Conservation (phyloP, 2,329 filamentous ascomycete genomes). For the Fusarium tanahbumbuense region DNA sequence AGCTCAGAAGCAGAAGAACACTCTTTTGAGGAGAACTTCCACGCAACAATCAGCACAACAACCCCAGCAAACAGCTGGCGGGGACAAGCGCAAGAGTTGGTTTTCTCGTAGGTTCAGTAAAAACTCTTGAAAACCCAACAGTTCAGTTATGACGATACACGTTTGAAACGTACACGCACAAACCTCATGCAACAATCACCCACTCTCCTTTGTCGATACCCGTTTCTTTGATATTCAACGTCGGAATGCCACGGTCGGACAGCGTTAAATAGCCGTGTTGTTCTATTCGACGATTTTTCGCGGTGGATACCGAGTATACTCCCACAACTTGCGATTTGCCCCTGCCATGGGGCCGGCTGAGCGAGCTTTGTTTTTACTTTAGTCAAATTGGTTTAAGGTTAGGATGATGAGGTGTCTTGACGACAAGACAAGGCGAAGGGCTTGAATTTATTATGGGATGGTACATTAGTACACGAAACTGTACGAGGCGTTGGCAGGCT, state of each 20-base stretch:
- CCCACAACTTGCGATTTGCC: constrained; percentile 17
- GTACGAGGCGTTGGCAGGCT: constrained; percentile 46
- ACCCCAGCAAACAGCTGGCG: constrained; percentile 39
- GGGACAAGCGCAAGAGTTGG: constrained; percentile 90
- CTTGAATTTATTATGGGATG: constrained; percentile 45
- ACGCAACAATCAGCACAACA: constrained; percentile 41
- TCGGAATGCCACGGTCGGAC: constrained; percentile 3
- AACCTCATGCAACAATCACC: constrained; percentile 15
- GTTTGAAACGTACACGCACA: constrained; percentile 24
- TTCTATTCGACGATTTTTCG: constrained; percentile 14
- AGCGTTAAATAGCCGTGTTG: not conserved
- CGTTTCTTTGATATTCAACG: constrained; percentile 32
- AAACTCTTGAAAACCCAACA: constrained; percentile 43
- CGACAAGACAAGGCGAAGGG: constrained; percentile 27
- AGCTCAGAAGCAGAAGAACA: constrained; percentile 47
- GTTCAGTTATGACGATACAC: constrained; percentile 15
- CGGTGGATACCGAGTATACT: constrained; percentile 18
- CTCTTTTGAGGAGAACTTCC: constrained; percentile 47
- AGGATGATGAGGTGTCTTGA: constrained; percentile 15
- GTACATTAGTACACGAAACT: constrained; percentile 45
- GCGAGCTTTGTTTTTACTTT: constrained; percentile 26
- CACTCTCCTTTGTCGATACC: constrained; percentile 47
- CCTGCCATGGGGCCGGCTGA: not conserved
- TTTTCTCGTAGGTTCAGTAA: constrained; percentile 85
- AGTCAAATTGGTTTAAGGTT: constrained; percentile 29